A percentile compares a stretch with the other conserved stretches of the same genome.
These are phyloP conservation scores for Canariomyces notabilis DNA, from an alignment of 2,329 filamentous ascomycete species.

Conservation along the genomic window DNA sequence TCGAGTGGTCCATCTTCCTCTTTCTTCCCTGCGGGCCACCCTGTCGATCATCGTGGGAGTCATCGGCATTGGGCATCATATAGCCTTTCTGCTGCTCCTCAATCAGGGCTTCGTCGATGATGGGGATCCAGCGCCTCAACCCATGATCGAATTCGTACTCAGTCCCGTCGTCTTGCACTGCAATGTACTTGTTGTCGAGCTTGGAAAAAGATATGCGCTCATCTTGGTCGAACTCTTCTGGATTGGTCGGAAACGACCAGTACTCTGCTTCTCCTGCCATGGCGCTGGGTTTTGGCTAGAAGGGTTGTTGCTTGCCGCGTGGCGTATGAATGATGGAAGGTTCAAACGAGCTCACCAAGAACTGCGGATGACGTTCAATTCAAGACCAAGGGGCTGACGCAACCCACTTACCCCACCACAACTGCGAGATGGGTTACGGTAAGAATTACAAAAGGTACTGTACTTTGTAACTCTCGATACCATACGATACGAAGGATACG, in stretches of 20 bases:
- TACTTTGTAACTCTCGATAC: not conserved
- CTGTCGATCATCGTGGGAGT: conserved; percentile 16
- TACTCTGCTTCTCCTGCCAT: conserved; percentile 26
- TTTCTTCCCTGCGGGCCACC: conserved; percentile 32
- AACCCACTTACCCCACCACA: not conserved
- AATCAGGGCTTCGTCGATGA: conserved; percentile 33
- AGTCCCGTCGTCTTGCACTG: conserved; percentile 76
- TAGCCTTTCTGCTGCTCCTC: conserved; percentile 28
- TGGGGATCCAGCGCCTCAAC: conserved; percentile 68
- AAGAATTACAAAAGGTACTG: conserved; percentile 3
- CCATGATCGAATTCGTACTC: conserved; percentile 78
- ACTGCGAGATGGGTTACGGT: too few species aligned
- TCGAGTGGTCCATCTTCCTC: conserved; percentile 37
- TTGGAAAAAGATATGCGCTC: conserved; percentile 84
- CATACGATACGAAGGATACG: not conserved
- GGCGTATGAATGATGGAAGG: not conserved
- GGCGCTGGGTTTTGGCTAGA: not conserved
- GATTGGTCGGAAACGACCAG: conserved; percentile 52
- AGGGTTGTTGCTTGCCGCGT: not conserved
- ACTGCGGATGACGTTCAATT: too few species aligned
- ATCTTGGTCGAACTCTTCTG: conserved; percentile 67
- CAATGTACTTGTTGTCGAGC: conserved; percentile 73
- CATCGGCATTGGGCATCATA: conserved; percentile 11
- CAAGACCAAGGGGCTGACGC: too few species aligned
- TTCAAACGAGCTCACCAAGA: too few species aligned